phyloP scores from a whole-genome alignment of 2,329 filamentous ascomycete species.

The Colletotrichum liriopes region DNA sequence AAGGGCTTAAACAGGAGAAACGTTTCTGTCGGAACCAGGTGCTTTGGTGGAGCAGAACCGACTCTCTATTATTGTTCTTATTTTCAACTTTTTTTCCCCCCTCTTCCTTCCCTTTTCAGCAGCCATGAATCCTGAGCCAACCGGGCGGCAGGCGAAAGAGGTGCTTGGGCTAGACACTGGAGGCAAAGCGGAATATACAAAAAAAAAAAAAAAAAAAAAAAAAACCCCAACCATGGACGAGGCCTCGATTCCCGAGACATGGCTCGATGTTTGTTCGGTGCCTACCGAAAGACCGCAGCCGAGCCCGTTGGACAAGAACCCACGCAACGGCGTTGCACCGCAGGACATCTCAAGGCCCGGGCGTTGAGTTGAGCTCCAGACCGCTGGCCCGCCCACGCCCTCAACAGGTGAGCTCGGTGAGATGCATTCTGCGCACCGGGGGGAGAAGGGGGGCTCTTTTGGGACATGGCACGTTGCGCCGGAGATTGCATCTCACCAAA shows the following conservation, averaged over 20 bases:
- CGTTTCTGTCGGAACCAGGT: background rate
- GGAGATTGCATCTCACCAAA: slow-evolving; percentile 17
- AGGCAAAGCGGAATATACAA: background rate
- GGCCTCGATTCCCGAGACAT: no score
- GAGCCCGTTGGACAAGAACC: no score
- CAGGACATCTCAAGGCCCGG: background rate
- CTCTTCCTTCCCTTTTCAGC: no score
- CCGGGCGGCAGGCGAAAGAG: background rate
- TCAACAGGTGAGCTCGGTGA: slow-evolving; percentile 19
- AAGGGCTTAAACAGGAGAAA: background rate
- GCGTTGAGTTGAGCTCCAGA: slow-evolving; percentile 1
- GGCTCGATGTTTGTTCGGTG: no score
- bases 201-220: no score
- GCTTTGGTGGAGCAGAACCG: background rate
- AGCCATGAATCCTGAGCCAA: no score
- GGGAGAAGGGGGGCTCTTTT: no score
- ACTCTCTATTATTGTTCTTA: background rate
- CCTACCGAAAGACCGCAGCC: no score
- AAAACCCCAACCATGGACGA: no score
- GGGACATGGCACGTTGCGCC: background rate
- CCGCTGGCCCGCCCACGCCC: background rate
- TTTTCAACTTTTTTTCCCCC: no score
- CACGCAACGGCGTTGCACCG: background rate
- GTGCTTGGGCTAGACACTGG: background rate
- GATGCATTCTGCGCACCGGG: background rate